These are phyloP conservation scores for Paxillus rubicundulus DNA, from an alignment of 768 basidiomycete species.

Conservation along the genomic window DNA sequence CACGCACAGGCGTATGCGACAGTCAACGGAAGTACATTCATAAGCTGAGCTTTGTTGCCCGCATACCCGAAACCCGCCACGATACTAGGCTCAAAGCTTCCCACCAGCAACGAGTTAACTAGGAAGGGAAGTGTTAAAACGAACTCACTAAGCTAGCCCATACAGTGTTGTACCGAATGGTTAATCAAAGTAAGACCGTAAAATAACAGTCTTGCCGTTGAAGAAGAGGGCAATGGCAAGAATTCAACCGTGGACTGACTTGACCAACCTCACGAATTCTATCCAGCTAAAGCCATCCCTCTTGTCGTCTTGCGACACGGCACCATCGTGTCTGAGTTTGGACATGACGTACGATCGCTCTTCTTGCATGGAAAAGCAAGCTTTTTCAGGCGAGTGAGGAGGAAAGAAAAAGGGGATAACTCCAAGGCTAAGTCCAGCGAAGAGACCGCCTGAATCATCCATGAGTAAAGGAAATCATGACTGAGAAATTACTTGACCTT, in stretches of 20 bases:
- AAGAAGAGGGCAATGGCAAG: slow-evolving; percentile 51
- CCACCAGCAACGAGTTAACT: slow-evolving; percentile 33
- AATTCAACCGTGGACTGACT: slow-evolving; percentile 54
- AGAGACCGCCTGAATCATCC: slow-evolving; percentile 47
- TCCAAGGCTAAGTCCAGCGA: slow-evolving; percentile 61
- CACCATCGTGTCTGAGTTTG: slow-evolving; percentile 19
- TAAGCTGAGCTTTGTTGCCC: slow-evolving; percentile 53
- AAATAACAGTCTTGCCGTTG: slow-evolving; percentile 38
- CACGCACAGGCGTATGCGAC: slow-evolving; percentile 46
- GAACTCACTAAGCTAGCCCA: slow-evolving; percentile 24
- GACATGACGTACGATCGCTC: slow-evolving; percentile 48
- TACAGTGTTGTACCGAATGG: slow-evolving; percentile 11
- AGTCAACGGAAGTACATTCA: slow-evolving; percentile 59
- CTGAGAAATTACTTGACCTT: slow-evolving; percentile 40
- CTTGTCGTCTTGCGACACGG: slow-evolving; percentile 41
- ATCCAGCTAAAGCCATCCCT: slow-evolving; percentile 53
- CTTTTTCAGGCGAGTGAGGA: slow-evolving; percentile 41
- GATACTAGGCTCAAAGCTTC: slow-evolving; percentile 71
- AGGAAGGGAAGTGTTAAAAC: slow-evolving; percentile 29
- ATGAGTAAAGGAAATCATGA: background rate
- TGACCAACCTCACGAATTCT: slow-evolving; percentile 49
- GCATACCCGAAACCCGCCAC: slow-evolving; percentile 59
- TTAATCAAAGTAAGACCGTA: background rate
- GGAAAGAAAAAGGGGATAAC: slow-evolving; percentile 47
- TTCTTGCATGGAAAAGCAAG: slow-evolving; percentile 48